Conservation (phyloP, 139 green algal species). For the Eudorina sp. region DNA sequence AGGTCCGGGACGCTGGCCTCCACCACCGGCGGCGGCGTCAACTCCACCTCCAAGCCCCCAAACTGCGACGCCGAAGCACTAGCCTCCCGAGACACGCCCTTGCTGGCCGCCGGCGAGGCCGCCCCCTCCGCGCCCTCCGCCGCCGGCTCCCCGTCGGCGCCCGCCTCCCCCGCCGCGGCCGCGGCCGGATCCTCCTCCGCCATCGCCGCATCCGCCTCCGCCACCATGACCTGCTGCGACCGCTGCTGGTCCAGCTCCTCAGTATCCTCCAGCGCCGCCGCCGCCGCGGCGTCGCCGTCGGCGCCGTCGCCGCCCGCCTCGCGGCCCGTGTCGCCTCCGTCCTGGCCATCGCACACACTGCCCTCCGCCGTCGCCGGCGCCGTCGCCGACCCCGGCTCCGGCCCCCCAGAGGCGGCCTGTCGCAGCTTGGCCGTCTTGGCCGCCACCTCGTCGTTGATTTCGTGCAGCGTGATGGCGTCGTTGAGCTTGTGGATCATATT, state of each 20-base stretch:
- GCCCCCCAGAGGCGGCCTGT: not conserved
- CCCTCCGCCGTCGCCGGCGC: not conserved
- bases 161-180: not conserved
- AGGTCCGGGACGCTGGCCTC: not conserved
- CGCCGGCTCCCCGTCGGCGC: not conserved
- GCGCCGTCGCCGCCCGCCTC: not conserved
- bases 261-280: conserved; percentile 24
- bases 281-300: conserved; percentile 4
- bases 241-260: conserved; percentile 16
- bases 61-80: not conserved
- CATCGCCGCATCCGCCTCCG: not conserved
- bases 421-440: conserved; percentile 36
- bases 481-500: conserved; percentile 76
- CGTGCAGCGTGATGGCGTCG: conserved; percentile 78
- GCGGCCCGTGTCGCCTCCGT: not conserved
- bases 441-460: conserved; percentile 66
- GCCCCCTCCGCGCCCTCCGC: not conserved
- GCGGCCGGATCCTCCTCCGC: not conserved
- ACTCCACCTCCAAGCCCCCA: not conserved
- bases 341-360: not conserved
- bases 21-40: conserved; percentile 1
- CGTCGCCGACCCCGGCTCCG: not conserved
- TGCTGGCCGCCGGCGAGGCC: not conserved
- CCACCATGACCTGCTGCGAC: not conserved
- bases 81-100: not conserved